A percentile compares a stretch with the other conserved stretches of the same genome.
Conservation (phyloP, 2,329 filamentous ascomycete genomes). For the Penicillium oxalicum region DNA sequence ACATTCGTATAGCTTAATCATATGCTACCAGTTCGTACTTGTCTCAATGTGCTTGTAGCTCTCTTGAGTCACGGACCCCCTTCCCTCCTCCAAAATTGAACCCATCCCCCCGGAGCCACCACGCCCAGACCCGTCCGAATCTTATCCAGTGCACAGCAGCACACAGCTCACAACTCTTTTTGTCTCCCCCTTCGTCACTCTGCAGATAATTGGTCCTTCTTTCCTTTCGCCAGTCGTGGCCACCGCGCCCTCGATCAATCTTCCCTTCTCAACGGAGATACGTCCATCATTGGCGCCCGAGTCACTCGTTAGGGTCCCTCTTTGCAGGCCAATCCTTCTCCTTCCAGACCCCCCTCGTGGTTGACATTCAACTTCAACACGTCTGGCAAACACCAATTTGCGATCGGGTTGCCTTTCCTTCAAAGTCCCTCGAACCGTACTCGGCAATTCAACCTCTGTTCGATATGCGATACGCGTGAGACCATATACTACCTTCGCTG, state of each 20-base stretch:
- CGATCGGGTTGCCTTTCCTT: not conserved
- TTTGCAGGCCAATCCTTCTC: conserved; percentile 11
- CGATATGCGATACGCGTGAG: conserved; percentile 11
- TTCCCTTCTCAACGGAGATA: conserved; percentile 17
- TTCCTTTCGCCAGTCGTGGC: conserved; percentile 11
- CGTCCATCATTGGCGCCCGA: conserved; percentile 12
- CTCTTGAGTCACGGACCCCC: no score
- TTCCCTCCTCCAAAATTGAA: not conserved
- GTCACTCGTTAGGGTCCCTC: conserved; percentile 18
- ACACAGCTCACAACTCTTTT: conserved; percentile 11
- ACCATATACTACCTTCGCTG: conserved; percentile 2
- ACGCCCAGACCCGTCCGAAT: conserved; percentile 15
- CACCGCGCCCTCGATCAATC: conserved; percentile 19
- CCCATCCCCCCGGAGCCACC: not conserved
- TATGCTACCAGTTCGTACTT: no score
- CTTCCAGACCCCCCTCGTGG: conserved; percentile 8
- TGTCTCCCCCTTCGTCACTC: conserved; percentile 7
- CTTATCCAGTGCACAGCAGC: conserved; percentile 8
- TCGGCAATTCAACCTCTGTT: not conserved
- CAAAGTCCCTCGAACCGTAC: not conserved
- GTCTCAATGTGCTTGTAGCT: no score
- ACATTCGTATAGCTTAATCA: no score
- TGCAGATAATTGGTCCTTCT: conserved; percentile 13
- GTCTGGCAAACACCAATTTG: conserved; percentile 12
- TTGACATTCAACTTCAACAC: conserved; percentile 9